Evolutionary conservation across 352 stramenopile species (phyloP).

Genomic region (Phytophthora constricta): DNA sequence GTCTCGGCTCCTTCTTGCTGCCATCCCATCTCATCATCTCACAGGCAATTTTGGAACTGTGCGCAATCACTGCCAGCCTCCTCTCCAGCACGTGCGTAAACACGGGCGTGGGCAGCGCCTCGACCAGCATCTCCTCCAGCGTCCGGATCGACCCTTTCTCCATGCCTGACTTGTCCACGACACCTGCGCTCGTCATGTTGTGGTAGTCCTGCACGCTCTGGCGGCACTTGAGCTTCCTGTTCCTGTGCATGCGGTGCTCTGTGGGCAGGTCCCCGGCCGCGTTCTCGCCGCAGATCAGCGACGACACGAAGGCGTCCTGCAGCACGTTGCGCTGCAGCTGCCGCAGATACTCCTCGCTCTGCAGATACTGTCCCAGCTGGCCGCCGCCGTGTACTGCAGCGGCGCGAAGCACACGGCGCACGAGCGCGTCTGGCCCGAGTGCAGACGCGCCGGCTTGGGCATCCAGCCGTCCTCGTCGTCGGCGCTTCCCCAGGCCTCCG

Average conservation of each 20-base stretch:
- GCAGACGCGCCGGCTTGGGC: constrained; percentile 79
- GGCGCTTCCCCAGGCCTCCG: constrained; percentile 24
- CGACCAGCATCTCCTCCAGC: constrained; percentile 85
- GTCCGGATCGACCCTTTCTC: constrained; percentile 80
- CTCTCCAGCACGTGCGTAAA: constrained; percentile 83
- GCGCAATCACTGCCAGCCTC: constrained; percentile 79
- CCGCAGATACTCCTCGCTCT: constrained; percentile 78
- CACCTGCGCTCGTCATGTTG: constrained; percentile 85
- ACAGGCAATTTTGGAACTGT: constrained; percentile 74
- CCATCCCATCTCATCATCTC: constrained; percentile 61
- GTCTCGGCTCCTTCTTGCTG: constrained; percentile 44
- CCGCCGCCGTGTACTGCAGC: constrained; percentile 70
- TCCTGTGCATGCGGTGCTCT: constrained; percentile 88
- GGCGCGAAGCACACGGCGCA: constrained; percentile 81
- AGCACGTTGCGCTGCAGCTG: constrained; percentile 80
- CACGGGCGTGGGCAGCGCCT: constrained; percentile 74
- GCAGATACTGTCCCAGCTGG: constrained; percentile 85
- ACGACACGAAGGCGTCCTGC: constrained; percentile 81
- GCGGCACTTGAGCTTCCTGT: constrained; percentile 80
- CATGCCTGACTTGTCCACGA: constrained; percentile 72
- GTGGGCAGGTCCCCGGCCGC: constrained; percentile 76
- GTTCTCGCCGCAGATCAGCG: constrained; percentile 80
- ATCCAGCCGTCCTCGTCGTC: constrained; percentile 84
- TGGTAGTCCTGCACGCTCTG: constrained; percentile 81
- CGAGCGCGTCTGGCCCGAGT: constrained; percentile 79